phyloP scores from a whole-genome alignment of 306 rosid genomes.

The Coriaria nepalensis region DNA sequence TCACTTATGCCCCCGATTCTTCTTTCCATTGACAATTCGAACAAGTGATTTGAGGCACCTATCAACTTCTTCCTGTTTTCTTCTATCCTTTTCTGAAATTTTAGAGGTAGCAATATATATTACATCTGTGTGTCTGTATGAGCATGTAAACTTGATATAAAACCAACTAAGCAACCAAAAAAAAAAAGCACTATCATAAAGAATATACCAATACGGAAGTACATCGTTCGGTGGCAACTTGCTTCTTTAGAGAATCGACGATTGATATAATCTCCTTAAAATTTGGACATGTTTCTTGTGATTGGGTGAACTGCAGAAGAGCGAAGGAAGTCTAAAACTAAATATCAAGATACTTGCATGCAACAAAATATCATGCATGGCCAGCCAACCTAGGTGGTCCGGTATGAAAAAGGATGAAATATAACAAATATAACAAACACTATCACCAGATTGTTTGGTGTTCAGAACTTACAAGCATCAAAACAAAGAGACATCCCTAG shows the following conservation, averaged over 20 bases:
- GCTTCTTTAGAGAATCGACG: constrained; percentile 71
- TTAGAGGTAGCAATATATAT: background rate
- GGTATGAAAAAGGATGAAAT: background rate
- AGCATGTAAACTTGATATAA: constrained; percentile 6
- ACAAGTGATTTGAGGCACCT: constrained; percentile 42
- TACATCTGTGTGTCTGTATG: background rate
- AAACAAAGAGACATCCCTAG: too few species aligned
- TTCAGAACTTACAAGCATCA: too few species aligned
- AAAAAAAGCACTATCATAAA: constrained; percentile 2
- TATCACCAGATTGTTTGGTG: too few species aligned
- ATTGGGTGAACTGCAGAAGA: constrained; percentile 25
- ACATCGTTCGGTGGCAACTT: constrained; percentile 48
- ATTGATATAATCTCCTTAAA: constrained; percentile 39
- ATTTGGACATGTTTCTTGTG: constrained; percentile 24
- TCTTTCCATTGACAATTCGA: constrained; percentile 48
- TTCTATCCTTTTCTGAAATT: constrained; percentile 64
- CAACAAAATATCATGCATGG: too few species aligned
- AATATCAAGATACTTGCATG: background rate
- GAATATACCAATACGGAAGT: constrained; percentile 45
- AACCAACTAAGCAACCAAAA: constrained; percentile 9
- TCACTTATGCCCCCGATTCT: constrained; percentile 19
- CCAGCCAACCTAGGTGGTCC: too few species aligned
- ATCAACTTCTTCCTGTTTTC: constrained; percentile 63
- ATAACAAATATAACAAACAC: too few species aligned
- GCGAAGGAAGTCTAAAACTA: constrained; percentile 3